Base-by-base conservation (phyloP, 306 rosid species). In the Quercus glauca region DNA sequence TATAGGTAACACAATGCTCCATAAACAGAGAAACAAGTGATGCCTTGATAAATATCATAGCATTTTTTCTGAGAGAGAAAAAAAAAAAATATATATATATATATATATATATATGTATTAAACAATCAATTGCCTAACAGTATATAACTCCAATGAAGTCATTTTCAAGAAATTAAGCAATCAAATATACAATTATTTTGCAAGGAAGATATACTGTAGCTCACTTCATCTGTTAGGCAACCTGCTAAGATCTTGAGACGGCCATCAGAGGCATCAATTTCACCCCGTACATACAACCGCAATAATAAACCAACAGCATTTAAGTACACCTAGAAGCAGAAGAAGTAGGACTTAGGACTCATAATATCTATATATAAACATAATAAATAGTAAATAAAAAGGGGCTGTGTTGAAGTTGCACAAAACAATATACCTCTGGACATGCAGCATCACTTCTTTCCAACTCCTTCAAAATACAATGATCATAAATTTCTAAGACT, bases 381-480 rank as follows among this genome's bases (percentile, higher is more conserved):
- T 41, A 65, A 69, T 33, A 13, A 1, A 71, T 52, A 45, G 56
- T 68, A 45, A 41, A 41, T 37, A 37, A 55, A 71, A 18, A 33
- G 3, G 56, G 59, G 26, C 64, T 71, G 37, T 52, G 52, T 52
- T 19, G 7, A 83, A 78, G 78, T 63, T 53, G 18, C 28, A 19
- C 60, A 11, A 73, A 73, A 78, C 67, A 51, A 78, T 12, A 55
- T 76, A 91, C 99, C 84, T 92, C 99, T 8, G 87, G 86, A 56
- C 9, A 7, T 26, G 20, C 63, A 60, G 88, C 75, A 87, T 92
- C 92, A 60, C 79, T 52, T 77, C 82, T 95, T 77, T 92, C 91
- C 51, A 92, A 80, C 85, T 91, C 98, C 89, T 91, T 95, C 98
- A 97, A 95, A 73, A 95, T 92, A 59, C 78, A 69, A 55, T 88